Evolutionary conservation across 305 asterid species (phyloP).

Genomic region (Solanum chacoense): DNA sequence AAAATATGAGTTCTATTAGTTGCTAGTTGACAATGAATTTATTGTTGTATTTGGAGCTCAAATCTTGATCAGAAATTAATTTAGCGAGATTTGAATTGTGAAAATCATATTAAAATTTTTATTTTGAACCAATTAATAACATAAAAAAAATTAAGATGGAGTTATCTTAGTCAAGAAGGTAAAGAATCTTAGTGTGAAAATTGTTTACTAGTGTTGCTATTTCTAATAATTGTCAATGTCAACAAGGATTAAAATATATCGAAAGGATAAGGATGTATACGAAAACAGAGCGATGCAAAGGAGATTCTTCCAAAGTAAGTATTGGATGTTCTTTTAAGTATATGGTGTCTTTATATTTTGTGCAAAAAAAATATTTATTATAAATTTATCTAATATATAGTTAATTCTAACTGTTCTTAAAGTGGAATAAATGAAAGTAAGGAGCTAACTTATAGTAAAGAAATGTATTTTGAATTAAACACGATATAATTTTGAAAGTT

Average conservation of each 20-base stretch:
- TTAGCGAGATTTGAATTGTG: not conserved
- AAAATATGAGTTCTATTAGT: not conserved
- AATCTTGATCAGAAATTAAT: not conserved
- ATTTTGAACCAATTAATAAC: not conserved
- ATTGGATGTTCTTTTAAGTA: not conserved
- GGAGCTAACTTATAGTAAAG: not conserved
- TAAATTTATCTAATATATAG: not conserved
- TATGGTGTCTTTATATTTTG: not conserved
- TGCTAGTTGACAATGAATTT: not conserved
- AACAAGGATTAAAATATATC: not conserved
- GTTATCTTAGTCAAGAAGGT: not conserved
- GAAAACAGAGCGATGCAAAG: not conserved
- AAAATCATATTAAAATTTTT: not conserved
- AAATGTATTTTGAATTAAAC: not conserved
- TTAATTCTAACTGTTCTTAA: not conserved
- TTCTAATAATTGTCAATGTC: not conserved
- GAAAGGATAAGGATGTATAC: not conserved
- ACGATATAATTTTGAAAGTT: not conserved
- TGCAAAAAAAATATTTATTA: not conserved
- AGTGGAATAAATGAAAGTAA: not conserved
- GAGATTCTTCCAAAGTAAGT: not conserved
- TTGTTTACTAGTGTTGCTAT: not conserved
- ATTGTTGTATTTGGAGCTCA: not conserved
- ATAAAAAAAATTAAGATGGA: not conserved
- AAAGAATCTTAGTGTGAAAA: not conserved